Conservation (phyloP, 2,329 filamentous ascomycete species). For the Didymosphaeria variabile region DNA sequence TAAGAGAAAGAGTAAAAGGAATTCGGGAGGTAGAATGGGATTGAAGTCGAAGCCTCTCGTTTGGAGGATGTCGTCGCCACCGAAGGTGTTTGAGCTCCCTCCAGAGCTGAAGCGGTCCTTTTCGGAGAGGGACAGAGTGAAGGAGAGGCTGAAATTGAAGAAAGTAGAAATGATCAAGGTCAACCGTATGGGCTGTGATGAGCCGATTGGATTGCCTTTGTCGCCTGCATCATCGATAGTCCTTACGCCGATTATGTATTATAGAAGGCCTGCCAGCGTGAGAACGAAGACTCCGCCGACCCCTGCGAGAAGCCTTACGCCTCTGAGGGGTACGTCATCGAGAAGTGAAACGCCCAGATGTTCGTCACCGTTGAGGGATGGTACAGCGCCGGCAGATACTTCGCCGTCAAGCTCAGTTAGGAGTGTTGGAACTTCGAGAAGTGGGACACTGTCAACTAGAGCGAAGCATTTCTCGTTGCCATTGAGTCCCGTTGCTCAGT, state of each 20-base stretch:
- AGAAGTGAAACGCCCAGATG: background rate
- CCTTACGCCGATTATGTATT: constrained; percentile 42
- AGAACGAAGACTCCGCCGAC: constrained; percentile 18
- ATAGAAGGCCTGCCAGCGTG: constrained; percentile 19
- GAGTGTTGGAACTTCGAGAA: constrained; percentile 3
- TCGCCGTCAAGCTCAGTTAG: background rate
- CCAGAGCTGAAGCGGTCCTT: constrained; percentile 25
- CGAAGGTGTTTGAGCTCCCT: constrained; percentile 10
- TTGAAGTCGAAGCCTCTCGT: constrained; percentile 20
- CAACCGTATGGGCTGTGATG: constrained; percentile 27
- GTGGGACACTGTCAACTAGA: constrained; percentile 19
- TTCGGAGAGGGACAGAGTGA: constrained; percentile 35
- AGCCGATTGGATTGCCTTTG: constrained; percentile 22
- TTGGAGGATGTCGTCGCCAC: constrained; percentile 20
- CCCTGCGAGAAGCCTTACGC: constrained; percentile 10
- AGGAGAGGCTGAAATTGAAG: constrained; percentile 31
- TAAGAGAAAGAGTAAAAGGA: constrained; percentile 22
- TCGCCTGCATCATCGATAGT: constrained; percentile 40
- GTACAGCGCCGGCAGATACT: background rate
- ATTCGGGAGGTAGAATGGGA: constrained; percentile 22
- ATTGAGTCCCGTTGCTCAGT: constrained; percentile 24
- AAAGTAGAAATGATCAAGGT: constrained; percentile 34
- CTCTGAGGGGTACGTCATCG: background rate
- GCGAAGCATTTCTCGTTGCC: constrained; percentile 24
- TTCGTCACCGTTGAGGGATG: background rate